Evolutionary conservation across 1,284 basidiomycete genomes (phyloP).

Genomic region (Malassezia vespertilionis): DNA sequence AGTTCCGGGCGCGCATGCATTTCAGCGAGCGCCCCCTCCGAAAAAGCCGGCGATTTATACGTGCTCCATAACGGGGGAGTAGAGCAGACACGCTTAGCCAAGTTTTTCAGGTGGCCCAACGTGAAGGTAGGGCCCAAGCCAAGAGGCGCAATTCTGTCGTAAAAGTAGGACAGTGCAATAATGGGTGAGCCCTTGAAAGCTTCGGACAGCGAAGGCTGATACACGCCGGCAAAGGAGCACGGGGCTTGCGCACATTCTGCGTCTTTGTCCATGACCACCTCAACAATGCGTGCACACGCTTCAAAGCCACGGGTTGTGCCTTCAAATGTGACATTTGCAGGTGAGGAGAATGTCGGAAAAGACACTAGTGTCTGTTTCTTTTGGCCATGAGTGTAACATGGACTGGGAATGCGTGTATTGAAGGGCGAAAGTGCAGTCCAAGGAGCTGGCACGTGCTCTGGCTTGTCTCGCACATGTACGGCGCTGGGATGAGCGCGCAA

Average conservation of each 20-base stretch:
- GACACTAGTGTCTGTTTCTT: constrained; percentile 61
- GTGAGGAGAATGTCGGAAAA: constrained; percentile 49
- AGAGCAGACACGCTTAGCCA: constrained; percentile 36
- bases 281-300: constrained; percentile 70
- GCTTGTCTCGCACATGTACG: constrained; percentile 17
- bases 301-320: constrained; percentile 62
- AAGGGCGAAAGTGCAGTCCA: constrained; percentile 45
- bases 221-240: constrained; percentile 95
- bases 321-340: constrained; percentile 31
- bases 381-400: constrained; percentile 67
- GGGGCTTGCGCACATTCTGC: constrained; percentile 65
- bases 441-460: constrained; percentile 2
- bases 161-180: constrained; percentile 69
- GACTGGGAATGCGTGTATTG: constrained; percentile 55
- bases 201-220: constrained; percentile 86
- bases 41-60: constrained; percentile 29
- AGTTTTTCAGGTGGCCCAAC: constrained; percentile 23
- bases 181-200: constrained; percentile 57
- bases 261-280: constrained; percentile 88
- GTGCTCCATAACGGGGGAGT: constrained; percentile 15
- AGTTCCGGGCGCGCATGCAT: constrained; percentile 75
- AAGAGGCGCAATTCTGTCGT: constrained; percentile 79
- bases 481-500: constrained; percentile 49
- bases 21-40: constrained; percentile 57
- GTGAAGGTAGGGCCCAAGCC: constrained; percentile 51